Evolutionary conservation across 441 rosid genomes (phyloP).

Genomic region (Corymbia citriodora): DNA sequence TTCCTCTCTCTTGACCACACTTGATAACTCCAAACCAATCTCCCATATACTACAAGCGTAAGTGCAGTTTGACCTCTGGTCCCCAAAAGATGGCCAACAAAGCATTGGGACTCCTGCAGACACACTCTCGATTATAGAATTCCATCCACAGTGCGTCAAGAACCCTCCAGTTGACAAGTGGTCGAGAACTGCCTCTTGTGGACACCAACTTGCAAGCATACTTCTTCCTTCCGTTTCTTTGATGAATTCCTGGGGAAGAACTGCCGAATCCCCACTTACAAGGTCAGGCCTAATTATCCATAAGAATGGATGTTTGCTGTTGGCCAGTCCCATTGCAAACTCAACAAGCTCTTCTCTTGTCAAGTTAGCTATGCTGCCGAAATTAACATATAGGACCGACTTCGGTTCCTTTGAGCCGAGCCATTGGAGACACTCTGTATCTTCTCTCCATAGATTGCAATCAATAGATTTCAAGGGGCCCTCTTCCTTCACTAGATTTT

Average conservation of each 20-base stretch:
- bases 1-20: neutral
- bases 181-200: neutral
- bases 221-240: neutral
- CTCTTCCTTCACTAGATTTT: neutral
- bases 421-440: constrained; percentile 5
- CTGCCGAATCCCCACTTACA: neutral
- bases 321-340: constrained; percentile 4
- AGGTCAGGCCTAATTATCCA: constrained; percentile 5
- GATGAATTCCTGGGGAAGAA: neutral
- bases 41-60: neutral
- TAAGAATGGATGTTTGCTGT: neutral
- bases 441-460: constrained; percentile 6
- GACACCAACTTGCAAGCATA: neutral
- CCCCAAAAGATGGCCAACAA: neutral
- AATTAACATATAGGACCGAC: constrained; percentile 3
- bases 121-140: neutral
- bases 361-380: neutral
- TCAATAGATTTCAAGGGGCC: neutral
- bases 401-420: neutral
- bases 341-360: neutral
- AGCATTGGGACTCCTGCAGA: neutral
- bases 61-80: neutral
- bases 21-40: neutral
- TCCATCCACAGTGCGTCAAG: neutral
- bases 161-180: neutral